These are phyloP conservation scores for Lachnellula cervina DNA, from an alignment of 2,329 filamentous ascomycete genomes.

Conservation along the genomic window DNA sequence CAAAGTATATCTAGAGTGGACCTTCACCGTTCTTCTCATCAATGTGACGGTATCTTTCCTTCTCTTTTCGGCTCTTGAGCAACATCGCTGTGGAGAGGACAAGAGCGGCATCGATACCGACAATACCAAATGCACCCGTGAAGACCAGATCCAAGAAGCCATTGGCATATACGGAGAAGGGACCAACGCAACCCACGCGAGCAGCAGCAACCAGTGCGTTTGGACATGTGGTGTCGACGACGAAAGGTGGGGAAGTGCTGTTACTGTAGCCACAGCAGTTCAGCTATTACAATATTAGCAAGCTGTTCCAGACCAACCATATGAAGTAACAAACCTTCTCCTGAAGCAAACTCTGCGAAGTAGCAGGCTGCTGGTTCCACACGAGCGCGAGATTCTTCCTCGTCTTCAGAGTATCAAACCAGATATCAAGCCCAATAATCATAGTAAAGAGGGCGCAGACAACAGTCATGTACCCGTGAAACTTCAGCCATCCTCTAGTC, in stretches of 20 bases:
- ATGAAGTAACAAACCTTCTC: slow-evolving; percentile 48
- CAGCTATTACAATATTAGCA: slow-evolving; percentile 48
- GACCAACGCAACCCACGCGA: slow-evolving; percentile 62
- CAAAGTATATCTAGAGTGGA: slow-evolving; percentile 38
- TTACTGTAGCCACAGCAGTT: slow-evolving; percentile 77
- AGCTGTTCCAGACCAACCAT: background rate
- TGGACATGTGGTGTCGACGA: slow-evolving; percentile 62
- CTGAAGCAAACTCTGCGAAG: slow-evolving; percentile 65
- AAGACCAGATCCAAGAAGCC: slow-evolving; percentile 70
- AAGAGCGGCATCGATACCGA: slow-evolving; percentile 64
- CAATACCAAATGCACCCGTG: slow-evolving; percentile 74
- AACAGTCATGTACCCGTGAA: slow-evolving; percentile 61
- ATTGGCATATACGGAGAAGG: slow-evolving; percentile 66
- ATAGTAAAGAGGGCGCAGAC: slow-evolving; percentile 60
- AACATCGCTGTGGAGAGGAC: slow-evolving; percentile 69
- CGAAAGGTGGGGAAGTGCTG: slow-evolving; percentile 65
- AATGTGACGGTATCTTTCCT: slow-evolving; percentile 72
- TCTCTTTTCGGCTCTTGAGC: slow-evolving; percentile 75
- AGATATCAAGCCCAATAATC: slow-evolving; percentile 61
- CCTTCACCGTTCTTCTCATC: slow-evolving; percentile 68
- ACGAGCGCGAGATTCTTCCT: slow-evolving; percentile 56
- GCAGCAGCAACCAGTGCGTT: slow-evolving; percentile 67
- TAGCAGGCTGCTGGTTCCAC: slow-evolving; percentile 53
- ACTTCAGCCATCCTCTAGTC: slow-evolving; percentile 64
- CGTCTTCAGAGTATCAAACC: slow-evolving; percentile 68